Base-by-base conservation (phyloP, 371 early-diverging fungal genomes). In the Mortierella polycephala region DNA sequence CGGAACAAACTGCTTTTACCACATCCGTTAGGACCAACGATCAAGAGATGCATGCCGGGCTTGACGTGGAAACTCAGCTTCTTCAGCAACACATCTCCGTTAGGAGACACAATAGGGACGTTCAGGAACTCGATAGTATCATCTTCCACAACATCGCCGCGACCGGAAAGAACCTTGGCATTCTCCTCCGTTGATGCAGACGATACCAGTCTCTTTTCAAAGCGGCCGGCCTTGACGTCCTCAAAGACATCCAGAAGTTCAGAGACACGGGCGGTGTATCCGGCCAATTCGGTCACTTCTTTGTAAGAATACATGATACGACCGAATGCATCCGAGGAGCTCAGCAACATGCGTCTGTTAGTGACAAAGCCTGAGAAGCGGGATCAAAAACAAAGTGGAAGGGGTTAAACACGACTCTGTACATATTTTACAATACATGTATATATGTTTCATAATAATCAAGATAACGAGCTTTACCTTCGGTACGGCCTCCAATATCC, bases 21-120 rank as follows among this genome's bases (percentile, higher is more conserved):
- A 71, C 95, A 96, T 7, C 98, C 98, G 81, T 97, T 98, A 52
- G 98, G 98, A 1, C 98, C 99, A n/a, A 95, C 93, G 66, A 99
- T 95, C 66, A 99, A 84, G 52, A 95, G 86, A 84, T 90, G 94
- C 89, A 92, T 97, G 69, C 96, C 96, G 60, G 91, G 96, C 83
- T 86, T 89, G 62, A 98, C 95, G 68, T 91, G 88, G 89, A 98
- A 98, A 64, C 83, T 91, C 57, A 98, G 85, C 64, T 89, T 85
- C 58, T 88, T 87, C n/a, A 98, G 91, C 52, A 99, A 88, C 7
- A 97, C 91, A 86, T 99, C 98, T 40, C 98, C 99, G 83, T 95
- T 97, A 41, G 98, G 99, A 16, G 97, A 95, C 12, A 97, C 92
- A 57, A 98, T 95, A 20, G 98, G 98, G 10, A 98, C 97, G 74